phyloP scores from a whole-genome alignment of 768 basidiomycete species.

The Leucocoprinus leucothites region DNA sequence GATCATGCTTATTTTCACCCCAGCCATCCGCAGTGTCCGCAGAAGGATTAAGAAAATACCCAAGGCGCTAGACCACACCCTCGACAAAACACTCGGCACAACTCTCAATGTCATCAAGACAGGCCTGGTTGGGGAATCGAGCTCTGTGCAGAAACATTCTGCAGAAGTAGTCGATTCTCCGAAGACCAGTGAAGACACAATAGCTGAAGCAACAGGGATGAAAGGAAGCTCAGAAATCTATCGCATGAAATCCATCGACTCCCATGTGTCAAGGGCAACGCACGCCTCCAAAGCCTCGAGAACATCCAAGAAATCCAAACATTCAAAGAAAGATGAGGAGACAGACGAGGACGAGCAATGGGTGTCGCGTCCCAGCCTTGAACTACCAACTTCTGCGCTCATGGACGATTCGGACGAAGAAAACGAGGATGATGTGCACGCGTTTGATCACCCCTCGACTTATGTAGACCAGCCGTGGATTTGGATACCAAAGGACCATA shows the following conservation, averaged over 20 bases:
- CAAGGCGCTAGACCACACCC: slow-evolving; percentile 26
- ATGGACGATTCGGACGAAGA: slow-evolving; percentile 29
- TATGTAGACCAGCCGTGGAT: slow-evolving; percentile 45
- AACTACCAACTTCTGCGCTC: slow-evolving; percentile 28
- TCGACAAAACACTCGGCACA: slow-evolving; percentile 27
- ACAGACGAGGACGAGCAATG: not conserved
- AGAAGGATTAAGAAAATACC: slow-evolving; percentile 26
- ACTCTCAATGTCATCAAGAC: slow-evolving; percentile 27
- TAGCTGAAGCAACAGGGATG: slow-evolving; percentile 17
- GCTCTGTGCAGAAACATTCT: slow-evolving; percentile 9
- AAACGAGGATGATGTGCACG: slow-evolving; percentile 35
- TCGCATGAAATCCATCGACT: slow-evolving; percentile 9
- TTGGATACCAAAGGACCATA: slow-evolving; percentile 41
- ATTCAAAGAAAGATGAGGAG: slow-evolving; percentile 13
- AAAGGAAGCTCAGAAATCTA: slow-evolving; percentile 1
- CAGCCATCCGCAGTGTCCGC: slow-evolving; percentile 35
- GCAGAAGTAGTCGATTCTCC: slow-evolving; percentile 15
- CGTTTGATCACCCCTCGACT: slow-evolving; percentile 46
- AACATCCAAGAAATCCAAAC: slow-evolving; percentile 15
- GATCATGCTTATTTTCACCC: not conserved
- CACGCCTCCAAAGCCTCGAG: slow-evolving; percentile 11
- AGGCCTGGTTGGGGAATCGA: slow-evolving; percentile 22
- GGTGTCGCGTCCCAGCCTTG: slow-evolving; percentile 17
- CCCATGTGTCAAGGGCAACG: not conserved
- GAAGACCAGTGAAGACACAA: slow-evolving; percentile 13